These are phyloP conservation scores for Suillus cothurnatus DNA, from an alignment of 768 basidiomycete species.

Conservation along the genomic window DNA sequence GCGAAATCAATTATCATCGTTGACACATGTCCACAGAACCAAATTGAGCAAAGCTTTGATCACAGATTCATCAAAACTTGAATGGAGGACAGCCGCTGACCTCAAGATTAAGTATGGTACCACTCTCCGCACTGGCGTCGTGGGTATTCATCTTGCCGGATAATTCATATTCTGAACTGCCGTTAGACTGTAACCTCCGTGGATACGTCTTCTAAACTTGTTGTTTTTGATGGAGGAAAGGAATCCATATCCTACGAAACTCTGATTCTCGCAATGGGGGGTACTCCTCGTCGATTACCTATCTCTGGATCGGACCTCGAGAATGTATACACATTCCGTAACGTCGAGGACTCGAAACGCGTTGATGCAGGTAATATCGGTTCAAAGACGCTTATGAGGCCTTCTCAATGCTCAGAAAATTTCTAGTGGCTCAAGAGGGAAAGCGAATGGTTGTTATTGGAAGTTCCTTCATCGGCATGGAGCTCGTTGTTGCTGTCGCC, in stretches of 20 bases:
- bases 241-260: conserved; percentile 69
- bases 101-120: conserved; percentile 76
- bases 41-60: conserved; percentile 87
- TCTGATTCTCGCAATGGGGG: conserved; percentile 80
- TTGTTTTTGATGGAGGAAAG: conserved; percentile 61
- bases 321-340: conserved; percentile 78
- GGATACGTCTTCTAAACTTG: conserved; percentile 61
- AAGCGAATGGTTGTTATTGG: conserved; percentile 83
- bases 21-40: conserved; percentile 52
- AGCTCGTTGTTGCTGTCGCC: conserved; percentile 75
- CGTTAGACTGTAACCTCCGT: conserved; percentile 68
- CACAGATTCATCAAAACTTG: conserved; percentile 76
- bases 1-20: conserved; percentile 1
- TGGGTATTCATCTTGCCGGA: conserved; percentile 32
- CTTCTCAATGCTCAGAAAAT: neutral
- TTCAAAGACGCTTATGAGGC: conserved; percentile 2
- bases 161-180: conserved; percentile 11
- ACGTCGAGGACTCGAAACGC: conserved; percentile 68
- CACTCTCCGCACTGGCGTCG: conserved; percentile 60
- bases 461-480: conserved; percentile 91
- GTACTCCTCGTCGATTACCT: conserved; percentile 71
- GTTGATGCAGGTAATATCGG: conserved; percentile 61
- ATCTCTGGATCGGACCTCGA: conserved; percentile 73
- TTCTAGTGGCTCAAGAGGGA: conserved; percentile 64
- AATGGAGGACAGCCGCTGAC: conserved; percentile 71